Conservation (phyloP, 2,329 filamentous ascomycete genomes). For the Erysiphe pulchra region DNA sequence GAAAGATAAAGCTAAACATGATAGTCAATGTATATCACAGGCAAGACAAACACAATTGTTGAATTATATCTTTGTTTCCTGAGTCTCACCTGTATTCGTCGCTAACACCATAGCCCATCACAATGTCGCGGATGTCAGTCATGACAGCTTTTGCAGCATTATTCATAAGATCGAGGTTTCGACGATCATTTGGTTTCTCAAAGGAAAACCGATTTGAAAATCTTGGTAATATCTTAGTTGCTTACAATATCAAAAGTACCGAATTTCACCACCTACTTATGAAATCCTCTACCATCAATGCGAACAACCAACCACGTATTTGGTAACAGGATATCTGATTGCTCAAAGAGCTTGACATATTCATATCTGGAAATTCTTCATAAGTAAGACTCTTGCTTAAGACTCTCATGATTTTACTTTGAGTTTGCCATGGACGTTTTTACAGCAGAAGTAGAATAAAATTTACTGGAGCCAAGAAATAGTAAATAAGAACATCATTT, state of each 20-base stretch:
- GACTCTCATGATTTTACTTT: neutral
- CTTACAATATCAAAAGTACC: neutral
- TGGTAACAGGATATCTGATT: conserved; percentile 49
- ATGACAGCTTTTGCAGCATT: conserved; percentile 66
- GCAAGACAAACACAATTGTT: neutral
- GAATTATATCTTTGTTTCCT: neutral
- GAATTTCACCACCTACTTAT: conserved; percentile 33
- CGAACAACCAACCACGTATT: conserved; percentile 93
- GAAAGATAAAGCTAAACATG: conserved; percentile 51
- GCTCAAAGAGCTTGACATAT: conserved; percentile 82
- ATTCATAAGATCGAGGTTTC: conserved; percentile 86
- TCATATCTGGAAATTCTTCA: conserved; percentile 39
- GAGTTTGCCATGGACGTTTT: neutral
- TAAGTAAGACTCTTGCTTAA: neutral
- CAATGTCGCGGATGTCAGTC: conserved; percentile 59
- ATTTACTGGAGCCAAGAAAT: too few relatives aligned
- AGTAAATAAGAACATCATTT: too few relatives aligned
- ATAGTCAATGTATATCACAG: neutral
- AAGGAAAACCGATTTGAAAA: conserved; percentile 67
- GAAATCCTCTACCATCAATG: conserved; percentile 83
- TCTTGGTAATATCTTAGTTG: conserved; percentile 18
- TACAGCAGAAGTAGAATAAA: too few relatives aligned
- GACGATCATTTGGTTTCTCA: conserved; percentile 72
- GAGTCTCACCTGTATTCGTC: conserved; percentile 56
- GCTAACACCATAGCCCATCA: conserved; percentile 75